Evolutionary conservation across 2,329 filamentous ascomycete genomes (phyloP).

Genomic region (Arthrinium phaeospermum): DNA sequence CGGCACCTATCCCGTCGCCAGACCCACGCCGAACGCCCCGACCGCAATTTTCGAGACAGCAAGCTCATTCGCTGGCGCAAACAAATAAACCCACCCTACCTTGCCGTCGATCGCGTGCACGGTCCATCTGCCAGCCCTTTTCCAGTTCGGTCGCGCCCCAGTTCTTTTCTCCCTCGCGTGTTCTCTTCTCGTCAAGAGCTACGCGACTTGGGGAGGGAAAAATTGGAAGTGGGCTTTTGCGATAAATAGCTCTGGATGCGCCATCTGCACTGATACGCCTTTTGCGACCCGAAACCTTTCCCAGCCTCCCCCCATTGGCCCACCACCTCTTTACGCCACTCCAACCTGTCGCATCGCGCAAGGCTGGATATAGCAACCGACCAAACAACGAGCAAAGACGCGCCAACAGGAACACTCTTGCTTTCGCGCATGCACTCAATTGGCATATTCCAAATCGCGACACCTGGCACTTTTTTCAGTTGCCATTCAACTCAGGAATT

Average conservation of each 20-base stretch:
- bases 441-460: background rate
- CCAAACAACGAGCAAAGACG: background rate
- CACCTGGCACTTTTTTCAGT: background rate
- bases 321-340: constrained; percentile 25
- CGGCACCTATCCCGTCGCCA: constrained; percentile 14
- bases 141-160: constrained; percentile 5
- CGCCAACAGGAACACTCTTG: background rate
- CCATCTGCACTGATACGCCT: constrained; percentile 24
- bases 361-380: constrained; percentile 26
- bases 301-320: constrained; percentile 28
- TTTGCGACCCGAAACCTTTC: constrained; percentile 27
- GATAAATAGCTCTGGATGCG: constrained; percentile 28
- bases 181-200: constrained; percentile 6
- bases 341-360: constrained; percentile 31
- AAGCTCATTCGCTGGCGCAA: constrained; percentile 19
- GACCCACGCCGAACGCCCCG: constrained; percentile 19
- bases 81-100: constrained; percentile 18
- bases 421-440: background rate
- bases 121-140: background rate
- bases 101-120: constrained; percentile 16
- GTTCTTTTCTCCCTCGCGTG: constrained; percentile 2
- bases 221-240: constrained; percentile 43
- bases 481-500: background rate
- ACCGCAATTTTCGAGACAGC: constrained; percentile 18
- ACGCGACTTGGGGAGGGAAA: constrained; percentile 17